Conservation (phyloP, 1,139 yeast species). For the Sugiyamaella xylanicola region DNA sequence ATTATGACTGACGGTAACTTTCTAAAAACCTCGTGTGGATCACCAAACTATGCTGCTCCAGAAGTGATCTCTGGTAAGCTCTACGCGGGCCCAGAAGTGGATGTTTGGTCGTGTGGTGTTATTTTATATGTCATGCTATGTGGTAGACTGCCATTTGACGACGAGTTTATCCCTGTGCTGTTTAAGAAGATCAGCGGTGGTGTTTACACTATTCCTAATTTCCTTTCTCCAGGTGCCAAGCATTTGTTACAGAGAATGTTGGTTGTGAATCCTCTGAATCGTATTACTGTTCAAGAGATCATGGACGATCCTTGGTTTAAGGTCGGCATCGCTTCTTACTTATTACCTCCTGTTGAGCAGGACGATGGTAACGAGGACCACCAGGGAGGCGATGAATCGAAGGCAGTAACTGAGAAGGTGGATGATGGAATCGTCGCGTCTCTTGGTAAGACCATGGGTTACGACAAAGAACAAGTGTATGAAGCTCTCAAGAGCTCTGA, state of each 20-base stretch:
- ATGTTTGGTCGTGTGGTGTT: slow-evolving; percentile 98
- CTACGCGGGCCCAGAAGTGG: slow-evolving; percentile 98
- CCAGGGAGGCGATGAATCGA: slow-evolving; percentile 41
- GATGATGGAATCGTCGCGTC: slow-evolving; percentile 83
- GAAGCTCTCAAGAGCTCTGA: slow-evolving; percentile 59
- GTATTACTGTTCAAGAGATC: slow-evolving; percentile 92
- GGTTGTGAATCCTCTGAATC: slow-evolving; percentile 92
- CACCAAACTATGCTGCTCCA: slow-evolving; percentile 98
- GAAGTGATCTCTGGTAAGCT: slow-evolving; percentile 95
- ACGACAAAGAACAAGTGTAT: slow-evolving; percentile 81
- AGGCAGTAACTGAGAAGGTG: slow-evolving; percentile 45
- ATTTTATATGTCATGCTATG: slow-evolving; percentile 95
- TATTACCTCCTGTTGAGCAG: slow-evolving; percentile 61
- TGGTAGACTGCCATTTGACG: slow-evolving; percentile 97
- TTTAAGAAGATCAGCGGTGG: slow-evolving; percentile 95
- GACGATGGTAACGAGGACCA: slow-evolving; percentile 34
- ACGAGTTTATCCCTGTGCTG: slow-evolving; percentile 93
- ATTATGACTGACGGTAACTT: slow-evolving; percentile 99
- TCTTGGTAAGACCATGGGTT: slow-evolving; percentile 87
- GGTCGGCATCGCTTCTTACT: slow-evolving; percentile 76
- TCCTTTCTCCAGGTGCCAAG: slow-evolving; percentile 85
- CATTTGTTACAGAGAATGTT: slow-evolving; percentile 86
- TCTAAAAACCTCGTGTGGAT: slow-evolving; percentile 92
- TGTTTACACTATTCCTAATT: slow-evolving; percentile 89
- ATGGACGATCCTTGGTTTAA: slow-evolving; percentile 97